Evolutionary conservation across 1,284 basidiomycete species (phyloP), one percentile per base, ranked within the genome.

Genomic region (Pascua guehoae): DNA sequence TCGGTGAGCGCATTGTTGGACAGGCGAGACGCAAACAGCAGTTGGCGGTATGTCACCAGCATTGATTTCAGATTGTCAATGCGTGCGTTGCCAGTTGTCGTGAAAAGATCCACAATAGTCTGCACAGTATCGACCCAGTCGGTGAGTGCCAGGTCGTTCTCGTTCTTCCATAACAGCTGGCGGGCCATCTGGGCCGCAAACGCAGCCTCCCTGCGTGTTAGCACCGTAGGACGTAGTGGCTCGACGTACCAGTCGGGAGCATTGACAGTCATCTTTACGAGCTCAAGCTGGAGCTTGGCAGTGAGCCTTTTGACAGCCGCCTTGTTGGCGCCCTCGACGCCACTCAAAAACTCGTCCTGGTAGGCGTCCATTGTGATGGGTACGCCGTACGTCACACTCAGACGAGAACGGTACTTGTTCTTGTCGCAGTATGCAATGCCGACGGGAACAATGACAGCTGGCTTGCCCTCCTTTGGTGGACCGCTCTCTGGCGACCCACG

Each of bases 341-440:
- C 75, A 40, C 84, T 86, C 57, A 88, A 76, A 74, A 96, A 97
- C 64, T 93, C 85, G 32, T 85, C 84, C 57, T 85, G 83, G 75
- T 86, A 96, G 0, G 81, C 77, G 49, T 86, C 85, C 80, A 92
- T 83, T 8, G 81, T 79, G 60, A 98, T 90, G 15, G 91, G 87
- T 47, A 81, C 80, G 12, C 90, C 89, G 72, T 89, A 96, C 79
- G 78, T 74, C 55, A 83, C 77, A 15, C 79, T 73, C 0, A 80
- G 81, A 5, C 78, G 79, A 68, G 89, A 91, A 54, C 94, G 82
- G 74, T 97, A 98, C 78, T 93, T 92, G 49, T 88, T 85, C 78
- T 98, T 98, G 78, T 97, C 87, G 51, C 90, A 91, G 75, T 96
- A 98, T 7, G 91, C 91, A 63, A 98, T 91, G 1, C 90, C 86